Percentiles rank a stretch among this genome's conserved stretches.
Evolutionary conservation across 1,139 yeast genomes (phyloP).

Genomic region (Diutina siamensis): DNA sequence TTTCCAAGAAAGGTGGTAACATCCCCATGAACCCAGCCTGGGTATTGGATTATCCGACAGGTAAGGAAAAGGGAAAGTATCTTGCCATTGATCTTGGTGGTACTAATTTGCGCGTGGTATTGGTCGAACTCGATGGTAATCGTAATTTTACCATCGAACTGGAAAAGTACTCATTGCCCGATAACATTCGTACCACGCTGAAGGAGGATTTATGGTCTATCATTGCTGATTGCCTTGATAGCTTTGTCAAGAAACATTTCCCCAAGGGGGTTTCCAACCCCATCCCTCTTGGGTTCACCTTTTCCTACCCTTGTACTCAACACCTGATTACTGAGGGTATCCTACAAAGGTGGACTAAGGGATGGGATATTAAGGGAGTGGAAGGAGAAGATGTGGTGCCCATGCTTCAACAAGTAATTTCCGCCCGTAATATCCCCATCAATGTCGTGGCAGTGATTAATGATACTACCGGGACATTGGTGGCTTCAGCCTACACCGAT

Average conservation of each 20-base stretch:
- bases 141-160: conserved; percentile 73
- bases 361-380: conserved; percentile 86
- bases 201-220: conserved; percentile 73
- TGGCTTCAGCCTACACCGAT: conserved; percentile 90
- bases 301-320: conserved; percentile 89
- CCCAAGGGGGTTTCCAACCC: conserved; percentile 43
- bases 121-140: conserved; percentile 70
- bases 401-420: conserved; percentile 68
- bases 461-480: conserved; percentile 95
- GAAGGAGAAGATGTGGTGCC: conserved; percentile 95
- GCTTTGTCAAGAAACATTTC: conserved; percentile 48
- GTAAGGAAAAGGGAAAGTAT: conserved; percentile 78
- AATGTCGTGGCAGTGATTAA: conserved; percentile 85
- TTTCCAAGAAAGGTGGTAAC: conserved; percentile 65
- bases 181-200: conserved; percentile 62
- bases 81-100: conserved; percentile 95
- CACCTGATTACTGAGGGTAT: conserved; percentile 72
- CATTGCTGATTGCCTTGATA: conserved; percentile 70
- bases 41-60: conserved; percentile 92
- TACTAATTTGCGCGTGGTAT: conserved; percentile 82
- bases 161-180: conserved; percentile 71
- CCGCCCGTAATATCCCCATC: conserved; percentile 58
- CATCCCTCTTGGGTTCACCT: conserved; percentile 87
- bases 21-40: conserved; percentile 97
- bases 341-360: conserved; percentile 96